Evolutionary conservation across 495 filamentous ascomycete genomes (phyloP).

Genomic region (Achaetomiella virescens): DNA sequence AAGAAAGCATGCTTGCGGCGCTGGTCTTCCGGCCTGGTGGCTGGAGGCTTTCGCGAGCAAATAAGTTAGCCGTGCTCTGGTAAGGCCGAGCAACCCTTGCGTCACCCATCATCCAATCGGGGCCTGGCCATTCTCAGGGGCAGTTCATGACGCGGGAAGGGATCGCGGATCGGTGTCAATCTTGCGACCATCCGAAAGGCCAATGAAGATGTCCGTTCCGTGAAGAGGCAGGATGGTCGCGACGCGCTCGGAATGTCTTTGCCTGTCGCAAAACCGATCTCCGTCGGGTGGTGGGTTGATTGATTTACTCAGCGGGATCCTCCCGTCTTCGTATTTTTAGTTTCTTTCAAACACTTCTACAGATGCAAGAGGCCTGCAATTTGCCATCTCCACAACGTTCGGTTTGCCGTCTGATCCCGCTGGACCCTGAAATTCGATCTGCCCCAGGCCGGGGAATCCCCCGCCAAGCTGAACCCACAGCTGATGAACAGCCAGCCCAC

Average conservation of each 20-base stretch:
- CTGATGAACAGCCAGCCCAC: background rate
- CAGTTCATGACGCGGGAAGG: background rate
- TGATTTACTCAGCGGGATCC: background rate
- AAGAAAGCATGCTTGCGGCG: background rate
- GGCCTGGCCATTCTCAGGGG: background rate
- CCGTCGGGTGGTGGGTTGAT: background rate
- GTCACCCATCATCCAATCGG: background rate
- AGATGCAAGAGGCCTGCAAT: constrained; percentile 1
- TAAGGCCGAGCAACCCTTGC: constrained; percentile 1
- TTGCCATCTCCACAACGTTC: background rate
- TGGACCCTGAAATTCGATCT: background rate
- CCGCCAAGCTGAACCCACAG: background rate
- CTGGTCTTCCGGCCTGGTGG: background rate
- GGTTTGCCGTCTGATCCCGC: background rate
- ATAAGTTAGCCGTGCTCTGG: too few relatives aligned
- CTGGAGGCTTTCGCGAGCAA: background rate
- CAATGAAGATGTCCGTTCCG: background rate
- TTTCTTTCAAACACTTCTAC: background rate
- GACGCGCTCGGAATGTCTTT: background rate
- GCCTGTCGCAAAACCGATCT: background rate
- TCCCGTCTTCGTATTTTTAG: background rate
- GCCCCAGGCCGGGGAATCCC: background rate
- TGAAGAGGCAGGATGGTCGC: background rate
- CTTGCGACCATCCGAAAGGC: background rate
- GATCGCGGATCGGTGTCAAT: background rate